Percentiles rank a stretch among this genome's conserved stretches.
These are phyloP conservation scores for Amniculicola lignicola DNA, from an alignment of 495 filamentous ascomycete species.

Conservation along the genomic window DNA sequence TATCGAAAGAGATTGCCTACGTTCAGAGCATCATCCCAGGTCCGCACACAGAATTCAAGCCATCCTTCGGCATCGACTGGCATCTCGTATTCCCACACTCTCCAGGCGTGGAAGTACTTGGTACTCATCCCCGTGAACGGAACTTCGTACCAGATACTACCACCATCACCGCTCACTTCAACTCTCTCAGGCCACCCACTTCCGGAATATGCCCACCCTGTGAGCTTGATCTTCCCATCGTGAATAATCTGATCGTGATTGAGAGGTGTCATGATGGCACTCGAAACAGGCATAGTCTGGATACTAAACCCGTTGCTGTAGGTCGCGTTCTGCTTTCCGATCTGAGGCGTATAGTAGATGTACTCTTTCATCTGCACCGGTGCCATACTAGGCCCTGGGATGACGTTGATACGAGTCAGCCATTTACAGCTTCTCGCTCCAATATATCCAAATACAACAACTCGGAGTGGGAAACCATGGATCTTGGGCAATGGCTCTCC, in stretches of 20 bases:
- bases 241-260: conserved; percentile 55
- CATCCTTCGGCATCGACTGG: conserved; percentile 59
- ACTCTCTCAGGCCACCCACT: conserved; percentile 60
- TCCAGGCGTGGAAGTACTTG: conserved; percentile 57
- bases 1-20: conserved; percentile 5
- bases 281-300: conserved; percentile 62
- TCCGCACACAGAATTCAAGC: conserved; percentile 55
- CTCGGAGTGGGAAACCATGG: conserved; percentile 62
- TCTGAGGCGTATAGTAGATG: conserved; percentile 57
- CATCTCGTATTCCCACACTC: conserved; percentile 52
- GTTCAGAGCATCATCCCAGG: conserved; percentile 58
- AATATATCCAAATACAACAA: conserved; percentile 63
- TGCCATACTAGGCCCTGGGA: conserved; percentile 42
- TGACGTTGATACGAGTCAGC: conserved; percentile 54
- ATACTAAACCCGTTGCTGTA: conserved; percentile 56
- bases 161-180: conserved; percentile 57
- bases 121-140: conserved; percentile 49
- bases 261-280: conserved; percentile 56
- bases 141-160: conserved; percentile 57
- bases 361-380: conserved; percentile 53
- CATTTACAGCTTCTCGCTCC: conserved; percentile 57
- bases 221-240: conserved; percentile 50
- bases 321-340: conserved; percentile 58
- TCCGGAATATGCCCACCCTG: conserved; percentile 60
- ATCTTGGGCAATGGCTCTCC: conserved; percentile 61